A percentile compares a stretch with the other conserved stretches of the same genome.
Conservation (phyloP, 176 grass and related monocot genomes). For the Echinochloa phyllopogon region DNA sequence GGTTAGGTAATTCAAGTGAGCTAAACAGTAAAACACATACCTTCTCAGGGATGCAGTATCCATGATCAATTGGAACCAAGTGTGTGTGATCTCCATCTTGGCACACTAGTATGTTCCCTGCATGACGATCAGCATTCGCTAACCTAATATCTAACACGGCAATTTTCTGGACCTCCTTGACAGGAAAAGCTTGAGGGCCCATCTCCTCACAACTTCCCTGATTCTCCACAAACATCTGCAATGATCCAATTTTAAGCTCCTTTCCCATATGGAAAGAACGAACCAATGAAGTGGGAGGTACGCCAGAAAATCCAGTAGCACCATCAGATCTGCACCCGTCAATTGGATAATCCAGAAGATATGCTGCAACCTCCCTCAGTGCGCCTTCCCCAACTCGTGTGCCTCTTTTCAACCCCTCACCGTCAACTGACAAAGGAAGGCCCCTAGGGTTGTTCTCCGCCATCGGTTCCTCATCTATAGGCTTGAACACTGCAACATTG, state of each 20-base stretch:
- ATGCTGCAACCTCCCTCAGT: slow-evolving; percentile 83
- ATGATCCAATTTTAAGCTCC: slow-evolving; percentile 69
- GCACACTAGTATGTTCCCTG: slow-evolving; percentile 71
- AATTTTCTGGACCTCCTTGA: slow-evolving; percentile 80
- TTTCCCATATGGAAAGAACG: slow-evolving; percentile 57
- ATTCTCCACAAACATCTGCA: slow-evolving; percentile 80
- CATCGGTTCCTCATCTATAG: slow-evolving; percentile 87
- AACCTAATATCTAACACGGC: slow-evolving; percentile 81
- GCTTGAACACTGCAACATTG: slow-evolving; percentile 74
- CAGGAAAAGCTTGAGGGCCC: slow-evolving; percentile 62
- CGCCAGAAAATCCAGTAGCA: slow-evolving; percentile 62
- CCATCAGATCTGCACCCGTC: background rate
- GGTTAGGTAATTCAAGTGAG: background rate
- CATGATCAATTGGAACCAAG: slow-evolving; percentile 87
- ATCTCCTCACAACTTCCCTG: slow-evolving; percentile 74
- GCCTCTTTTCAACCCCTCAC: slow-evolving; percentile 81
- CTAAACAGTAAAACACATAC: slow-evolving; percentile 1
- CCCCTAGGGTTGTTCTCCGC: slow-evolving; percentile 73
- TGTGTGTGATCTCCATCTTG: slow-evolving; percentile 30
- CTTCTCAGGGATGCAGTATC: slow-evolving; percentile 87
- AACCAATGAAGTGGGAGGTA: slow-evolving; percentile 75
- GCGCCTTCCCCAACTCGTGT: slow-evolving; percentile 75
- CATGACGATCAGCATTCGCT: slow-evolving; percentile 83
- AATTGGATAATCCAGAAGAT: slow-evolving; percentile 69
- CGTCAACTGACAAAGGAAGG: slow-evolving; percentile 62